Base-by-base conservation (phyloP, 345 rosid genomes). In the Jatropha curcas region DNA sequence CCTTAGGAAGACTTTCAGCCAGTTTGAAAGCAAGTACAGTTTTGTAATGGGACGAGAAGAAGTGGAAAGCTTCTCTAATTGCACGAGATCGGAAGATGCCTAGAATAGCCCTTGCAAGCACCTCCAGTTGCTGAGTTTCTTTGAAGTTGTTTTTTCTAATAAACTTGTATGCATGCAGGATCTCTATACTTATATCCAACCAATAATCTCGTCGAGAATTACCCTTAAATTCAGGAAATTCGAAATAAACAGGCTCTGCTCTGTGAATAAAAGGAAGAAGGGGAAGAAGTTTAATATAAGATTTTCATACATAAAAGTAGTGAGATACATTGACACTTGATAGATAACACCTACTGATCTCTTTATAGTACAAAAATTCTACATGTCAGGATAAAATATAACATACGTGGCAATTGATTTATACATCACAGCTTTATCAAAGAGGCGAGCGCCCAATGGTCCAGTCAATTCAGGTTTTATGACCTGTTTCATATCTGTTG, bases 371-470 rank as follows among this genome's bases (percentile, higher is more conserved):
- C 60, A 30, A 51, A 77, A 55, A 67, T 69, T 69, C 46, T 41
- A 58, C 37, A 33, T 56, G 48, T 45, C 30, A 45, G 74, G 55
- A 35, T 63, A 67, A 60, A 50, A 66, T 79, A 78, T 52, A 72
- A 87, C 97, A 61, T 89, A 94, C 98, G 87, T 71, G 27, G 80
- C 67, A 77, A 74, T 67, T 35, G 98, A 94, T 68, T 88, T 92
- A 91, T 89, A 94, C 97, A 92, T 89, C 77, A 94, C 92, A 72
- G 97, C 98, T 81, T 90, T 94, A 79, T 94, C 97, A 77, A 94
- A 94, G 65, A 94, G 86, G 67, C 98, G 93, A 84, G 97, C 97
- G 68, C 97, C 98, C 84, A 92, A 71, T 41, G 97, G 98, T 69
- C 97, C 98, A 59, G 97, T 94, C 80, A 90, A 75, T 78, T 92